phyloP scores from a whole-genome alignment of 768 basidiomycete species.

The Ephemerocybe angulata region DNA sequence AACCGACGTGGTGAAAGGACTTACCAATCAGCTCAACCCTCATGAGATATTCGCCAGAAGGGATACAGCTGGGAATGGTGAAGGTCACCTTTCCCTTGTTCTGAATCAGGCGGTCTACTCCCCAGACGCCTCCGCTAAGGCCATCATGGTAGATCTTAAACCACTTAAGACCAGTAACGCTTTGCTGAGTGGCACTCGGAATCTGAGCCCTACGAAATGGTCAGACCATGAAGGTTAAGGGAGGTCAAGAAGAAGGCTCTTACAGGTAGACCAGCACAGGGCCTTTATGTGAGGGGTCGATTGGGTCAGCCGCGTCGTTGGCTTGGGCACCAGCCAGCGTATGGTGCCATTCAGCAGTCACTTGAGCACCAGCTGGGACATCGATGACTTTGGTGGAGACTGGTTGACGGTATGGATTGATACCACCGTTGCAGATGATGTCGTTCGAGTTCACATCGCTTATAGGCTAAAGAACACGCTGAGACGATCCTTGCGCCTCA shows the following conservation, averaged over 20 bases:
- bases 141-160: constrained; percentile 54
- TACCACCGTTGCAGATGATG: constrained; percentile 57
- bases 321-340: constrained; percentile 40
- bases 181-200: constrained; percentile 40
- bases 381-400: constrained; percentile 42
- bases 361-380: constrained; percentile 48
- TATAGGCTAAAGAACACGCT: not conserved
- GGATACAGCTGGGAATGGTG: constrained; percentile 42
- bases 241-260: constrained; percentile 13
- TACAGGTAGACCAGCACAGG: constrained; percentile 51
- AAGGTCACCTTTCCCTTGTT: constrained; percentile 51
- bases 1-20: not conserved
- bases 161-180: constrained; percentile 48
- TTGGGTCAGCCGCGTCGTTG: constrained; percentile 41
- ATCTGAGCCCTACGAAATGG: constrained; percentile 39
- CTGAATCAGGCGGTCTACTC: constrained; percentile 40
- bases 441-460: constrained; percentile 18
- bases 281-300: constrained; percentile 52
- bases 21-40: constrained; percentile 50
- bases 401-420: constrained; percentile 50
- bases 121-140: constrained; percentile 37
- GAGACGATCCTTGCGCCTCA: not conserved
- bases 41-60: constrained; percentile 45
- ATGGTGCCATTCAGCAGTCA: constrained; percentile 54
- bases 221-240: not conserved